A percentile compares a stretch with the other conserved stretches of the same genome.
Evolutionary conservation across 163 green algal genomes (phyloP).

Genomic region (Smithsoniella earleae): DNA sequence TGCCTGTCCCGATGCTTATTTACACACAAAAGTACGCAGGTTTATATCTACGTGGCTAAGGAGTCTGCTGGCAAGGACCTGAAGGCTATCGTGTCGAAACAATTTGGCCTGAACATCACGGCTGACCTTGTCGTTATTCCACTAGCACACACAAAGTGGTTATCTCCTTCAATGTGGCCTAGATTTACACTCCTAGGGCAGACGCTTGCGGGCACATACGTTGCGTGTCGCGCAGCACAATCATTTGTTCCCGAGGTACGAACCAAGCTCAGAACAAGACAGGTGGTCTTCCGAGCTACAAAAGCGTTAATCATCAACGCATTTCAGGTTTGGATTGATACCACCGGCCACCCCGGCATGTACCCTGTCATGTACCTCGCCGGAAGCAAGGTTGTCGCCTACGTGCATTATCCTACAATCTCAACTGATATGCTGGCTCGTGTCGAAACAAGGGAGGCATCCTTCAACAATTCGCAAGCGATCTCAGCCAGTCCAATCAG

Average conservation of each 20-base stretch:
- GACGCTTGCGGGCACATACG: neutral
- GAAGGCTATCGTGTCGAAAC: neutral
- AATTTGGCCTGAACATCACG: conserved; percentile 7
- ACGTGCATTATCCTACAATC: conserved; percentile 95
- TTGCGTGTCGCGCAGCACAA: neutral
- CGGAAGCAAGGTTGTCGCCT: conserved; percentile 65
- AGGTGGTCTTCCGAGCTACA: no score
- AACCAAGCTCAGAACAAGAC: no score
- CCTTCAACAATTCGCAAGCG: conserved; percentile 76
- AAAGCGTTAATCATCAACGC: no score
- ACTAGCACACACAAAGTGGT: neutral
- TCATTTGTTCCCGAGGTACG: neutral
- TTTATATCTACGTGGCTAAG: conserved; percentile 4
- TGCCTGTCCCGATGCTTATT: no score
- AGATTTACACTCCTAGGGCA: conserved; percentile 24
- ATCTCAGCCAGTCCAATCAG: conserved; percentile 44
- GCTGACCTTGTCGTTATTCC: neutral
- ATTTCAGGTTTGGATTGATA: conserved; percentile 80
- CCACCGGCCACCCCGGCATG: conserved; percentile 80
- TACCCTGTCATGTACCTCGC: conserved; percentile 67
- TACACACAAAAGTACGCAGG: no score
- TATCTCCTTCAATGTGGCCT: conserved; percentile 1
- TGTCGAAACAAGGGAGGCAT: conserved; percentile 45
- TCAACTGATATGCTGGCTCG: conserved; percentile 81
- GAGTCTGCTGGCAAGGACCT: neutral